These are phyloP conservation scores for Tranzscheliella williamsii DNA, from an alignment of 1,284 basidiomycete species.

Conservation along the genomic window DNA sequence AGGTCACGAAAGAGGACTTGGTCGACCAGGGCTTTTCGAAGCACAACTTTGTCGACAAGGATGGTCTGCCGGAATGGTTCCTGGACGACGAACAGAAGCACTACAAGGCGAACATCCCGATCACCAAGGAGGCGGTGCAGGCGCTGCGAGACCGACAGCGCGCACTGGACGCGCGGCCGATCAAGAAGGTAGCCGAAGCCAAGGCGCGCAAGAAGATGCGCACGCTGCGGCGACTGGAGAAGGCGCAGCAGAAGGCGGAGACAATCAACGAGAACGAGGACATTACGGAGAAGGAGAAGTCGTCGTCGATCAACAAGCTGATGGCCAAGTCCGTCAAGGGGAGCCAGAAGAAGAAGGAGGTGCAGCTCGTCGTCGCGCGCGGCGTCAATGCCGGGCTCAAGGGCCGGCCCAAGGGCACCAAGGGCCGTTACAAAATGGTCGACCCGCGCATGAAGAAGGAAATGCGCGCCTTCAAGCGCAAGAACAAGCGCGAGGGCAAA, in stretches of 20 bases:
- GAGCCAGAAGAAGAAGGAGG: conserved; percentile 71
- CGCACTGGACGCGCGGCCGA: conserved; percentile 91
- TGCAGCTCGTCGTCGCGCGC: conserved; percentile 89
- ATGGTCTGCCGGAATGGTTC: conserved; percentile 93
- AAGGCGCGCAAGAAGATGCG: conserved; percentile 96
- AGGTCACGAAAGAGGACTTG: conserved; percentile 83
- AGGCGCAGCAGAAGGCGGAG: conserved; percentile 94
- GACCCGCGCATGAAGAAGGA: conserved; percentile 60
- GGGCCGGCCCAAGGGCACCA: conserved; percentile 93
- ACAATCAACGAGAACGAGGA: conserved; percentile 85
- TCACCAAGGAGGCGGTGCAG: conserved; percentile 92
- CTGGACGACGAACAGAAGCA: conserved; percentile 91
- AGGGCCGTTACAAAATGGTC: conserved; percentile 67
- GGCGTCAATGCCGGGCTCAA: conserved; percentile 86
- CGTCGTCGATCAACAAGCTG: conserved; percentile 86
- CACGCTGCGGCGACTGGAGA: conserved; percentile 81
- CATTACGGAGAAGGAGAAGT: conserved; percentile 80
- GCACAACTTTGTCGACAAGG: conserved; percentile 81
- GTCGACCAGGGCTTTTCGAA: conserved; percentile 96
- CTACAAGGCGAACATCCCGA: conserved; percentile 91
- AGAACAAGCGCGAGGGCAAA: conserved; percentile 56
- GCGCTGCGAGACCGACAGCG: conserved; percentile 87
- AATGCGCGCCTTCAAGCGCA: conserved; percentile 54
- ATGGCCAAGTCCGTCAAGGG: conserved; percentile 72
- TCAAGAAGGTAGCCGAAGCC: conserved; percentile 98